Percentiles rank a stretch among this genome's conserved stretches.
These are phyloP conservation scores for Phylloporus gajari DNA, from an alignment of 1,284 basidiomycete genomes.

Conservation along the genomic window DNA sequence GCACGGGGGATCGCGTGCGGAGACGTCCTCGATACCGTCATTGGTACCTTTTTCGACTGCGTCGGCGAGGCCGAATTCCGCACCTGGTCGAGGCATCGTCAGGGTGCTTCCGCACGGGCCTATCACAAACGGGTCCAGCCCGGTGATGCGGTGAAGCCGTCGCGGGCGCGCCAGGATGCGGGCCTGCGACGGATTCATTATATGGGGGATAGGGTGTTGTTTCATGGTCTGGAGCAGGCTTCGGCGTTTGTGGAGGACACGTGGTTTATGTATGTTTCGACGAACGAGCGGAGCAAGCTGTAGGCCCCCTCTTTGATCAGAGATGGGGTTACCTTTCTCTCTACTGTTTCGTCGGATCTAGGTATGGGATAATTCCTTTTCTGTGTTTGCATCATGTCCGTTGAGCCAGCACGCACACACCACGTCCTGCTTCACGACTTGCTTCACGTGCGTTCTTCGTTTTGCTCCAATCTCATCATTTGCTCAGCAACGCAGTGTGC, in stretches of 20 bases:
- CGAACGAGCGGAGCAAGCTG: conserved; percentile 4
- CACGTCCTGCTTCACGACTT: conserved; percentile 88
- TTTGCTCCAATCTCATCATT: background rate
- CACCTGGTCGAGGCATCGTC: conserved; percentile 48
- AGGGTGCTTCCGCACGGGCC: conserved; percentile 47
- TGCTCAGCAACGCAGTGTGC: conserved; percentile 70
- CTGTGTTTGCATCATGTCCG: too few relatives aligned
- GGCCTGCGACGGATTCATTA: conserved; percentile 62
- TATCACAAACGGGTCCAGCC: conserved; percentile 44
- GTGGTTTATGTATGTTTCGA: conserved; percentile 5
- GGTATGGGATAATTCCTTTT: too few relatives aligned
- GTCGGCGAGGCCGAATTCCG: conserved; percentile 54
- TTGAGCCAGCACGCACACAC: too few relatives aligned
- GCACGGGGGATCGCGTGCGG: conserved; percentile 57
- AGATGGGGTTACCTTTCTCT: background rate
- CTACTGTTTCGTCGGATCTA: background rate
- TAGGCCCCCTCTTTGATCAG: background rate
- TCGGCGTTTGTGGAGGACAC: conserved; percentile 40
- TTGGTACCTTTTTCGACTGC: conserved; percentile 56
- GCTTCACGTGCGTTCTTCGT: conserved; percentile 69
- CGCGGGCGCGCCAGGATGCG: conserved; percentile 3
- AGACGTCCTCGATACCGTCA: conserved; percentile 61
- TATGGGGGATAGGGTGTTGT: conserved; percentile 59
- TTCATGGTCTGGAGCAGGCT: conserved; percentile 62
- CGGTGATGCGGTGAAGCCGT: background rate